These are phyloP conservation scores for Recurvomyces mirabilis DNA, from an alignment of 495 filamentous ascomycete species.

Conservation along the genomic window DNA sequence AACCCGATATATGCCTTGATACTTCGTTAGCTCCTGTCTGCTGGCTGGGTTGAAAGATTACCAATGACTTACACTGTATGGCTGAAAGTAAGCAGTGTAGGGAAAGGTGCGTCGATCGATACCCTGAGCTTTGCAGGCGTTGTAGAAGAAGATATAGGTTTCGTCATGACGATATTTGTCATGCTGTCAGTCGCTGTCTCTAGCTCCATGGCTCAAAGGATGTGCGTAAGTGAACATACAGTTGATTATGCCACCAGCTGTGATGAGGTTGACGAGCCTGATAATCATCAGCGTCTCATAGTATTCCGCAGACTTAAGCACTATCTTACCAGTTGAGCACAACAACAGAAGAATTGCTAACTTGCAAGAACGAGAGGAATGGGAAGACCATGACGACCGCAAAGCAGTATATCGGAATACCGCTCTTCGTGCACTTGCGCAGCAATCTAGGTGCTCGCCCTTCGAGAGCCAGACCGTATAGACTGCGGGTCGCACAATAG, in stretches of 20 bases:
- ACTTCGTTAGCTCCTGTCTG: no score
- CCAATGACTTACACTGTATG: no score
- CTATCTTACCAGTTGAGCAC: conserved; percentile 36
- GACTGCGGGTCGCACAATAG: conserved; percentile 64
- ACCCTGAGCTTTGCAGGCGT: conserved; percentile 47
- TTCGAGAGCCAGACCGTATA: conserved; percentile 64
- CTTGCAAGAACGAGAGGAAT: conserved; percentile 37
- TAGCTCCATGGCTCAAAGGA: no score
- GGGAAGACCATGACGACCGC: conserved; percentile 39
- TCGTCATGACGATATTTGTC: no score
- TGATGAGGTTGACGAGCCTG: conserved; percentile 29
- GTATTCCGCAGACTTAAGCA: no score
- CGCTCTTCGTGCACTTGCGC: conserved; percentile 46
- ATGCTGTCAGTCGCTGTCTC: no score
- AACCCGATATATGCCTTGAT: conserved; percentile 42
- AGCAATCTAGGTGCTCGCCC: conserved; percentile 55
- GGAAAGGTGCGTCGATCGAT: conserved; percentile 45
- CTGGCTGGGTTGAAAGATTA: no score
- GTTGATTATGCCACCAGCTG: conserved; percentile 38
- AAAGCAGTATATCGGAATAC: conserved; percentile 50
- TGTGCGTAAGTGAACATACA: conserved; percentile 46
- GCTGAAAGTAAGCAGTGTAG: conserved; percentile 48
- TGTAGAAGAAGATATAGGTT: conserved; percentile 53
- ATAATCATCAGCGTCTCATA: no score
- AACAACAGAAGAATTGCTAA: conserved; percentile 28